These are phyloP conservation scores for Phytophthora agathidicida DNA, from an alignment of 352 stramenopile species.

Conservation along the genomic window DNA sequence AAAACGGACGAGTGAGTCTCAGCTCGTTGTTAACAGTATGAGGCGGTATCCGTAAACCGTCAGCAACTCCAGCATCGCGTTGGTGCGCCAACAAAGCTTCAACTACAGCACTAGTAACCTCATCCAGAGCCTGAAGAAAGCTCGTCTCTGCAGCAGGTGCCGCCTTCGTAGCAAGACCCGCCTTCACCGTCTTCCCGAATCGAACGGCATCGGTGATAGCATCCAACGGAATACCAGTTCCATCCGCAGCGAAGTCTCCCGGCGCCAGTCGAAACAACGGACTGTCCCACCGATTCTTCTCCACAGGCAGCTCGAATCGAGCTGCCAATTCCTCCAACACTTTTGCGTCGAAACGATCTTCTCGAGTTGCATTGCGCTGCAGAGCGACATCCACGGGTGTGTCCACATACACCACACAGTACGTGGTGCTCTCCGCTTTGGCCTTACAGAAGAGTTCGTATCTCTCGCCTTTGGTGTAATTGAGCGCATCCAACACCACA, in stretches of 20 bases:
- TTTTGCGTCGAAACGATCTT: constrained; percentile 48
- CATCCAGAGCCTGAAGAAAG: constrained; percentile 77
- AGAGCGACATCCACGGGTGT: constrained; percentile 65
- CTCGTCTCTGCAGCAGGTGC: constrained; percentile 66
- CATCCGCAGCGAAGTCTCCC: constrained; percentile 40
- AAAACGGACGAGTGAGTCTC: constrained; percentile 55
- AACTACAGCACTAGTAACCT: constrained; percentile 58
- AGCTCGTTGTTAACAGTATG: constrained; percentile 42
- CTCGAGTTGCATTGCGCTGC: constrained; percentile 51
- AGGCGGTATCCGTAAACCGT: constrained; percentile 47
- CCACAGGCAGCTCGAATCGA: constrained; percentile 91
- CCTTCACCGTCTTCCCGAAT: constrained; percentile 72
- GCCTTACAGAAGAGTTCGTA: constrained; percentile 96
- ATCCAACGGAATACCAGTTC: constrained; percentile 43
- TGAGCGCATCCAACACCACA: constrained; percentile 93
- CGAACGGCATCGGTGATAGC: constrained; percentile 62
- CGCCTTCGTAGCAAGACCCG: constrained; percentile 67
- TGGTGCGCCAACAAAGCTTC: constrained; percentile 68
- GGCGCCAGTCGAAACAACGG: constrained; percentile 83
- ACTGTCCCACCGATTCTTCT: constrained; percentile 95
- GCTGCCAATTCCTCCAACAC: constrained; percentile 86
- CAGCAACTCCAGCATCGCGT: constrained; percentile 63
- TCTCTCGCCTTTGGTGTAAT: constrained; percentile 96
- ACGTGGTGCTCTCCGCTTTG: constrained; percentile 89
- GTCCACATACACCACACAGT: constrained; percentile 90